phyloP scores from a whole-genome alignment of 805 yeast species.

The Ascoidea asiatica region DNA sequence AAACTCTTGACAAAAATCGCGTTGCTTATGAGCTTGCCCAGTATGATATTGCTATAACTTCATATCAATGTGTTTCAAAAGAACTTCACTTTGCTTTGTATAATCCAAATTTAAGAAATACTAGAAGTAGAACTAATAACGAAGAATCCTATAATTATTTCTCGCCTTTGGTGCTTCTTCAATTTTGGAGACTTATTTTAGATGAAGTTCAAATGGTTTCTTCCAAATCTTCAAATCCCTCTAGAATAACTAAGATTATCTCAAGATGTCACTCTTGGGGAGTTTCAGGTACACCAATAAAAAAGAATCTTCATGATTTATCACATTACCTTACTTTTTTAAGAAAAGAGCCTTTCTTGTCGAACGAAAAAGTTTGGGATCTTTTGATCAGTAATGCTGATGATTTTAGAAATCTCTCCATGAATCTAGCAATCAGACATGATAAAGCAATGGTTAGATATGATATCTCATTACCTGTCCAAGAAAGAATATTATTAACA shows the following conservation, averaged over 20 bases:
- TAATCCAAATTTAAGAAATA: constrained; percentile 31
- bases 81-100: constrained; percentile 75
- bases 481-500: constrained; percentile 52
- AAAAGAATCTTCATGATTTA: constrained; percentile 51
- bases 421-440: constrained; percentile 52
- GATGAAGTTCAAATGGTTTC: constrained; percentile 96
- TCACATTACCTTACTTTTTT: constrained; percentile 59
- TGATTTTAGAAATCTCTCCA: constrained; percentile 41
- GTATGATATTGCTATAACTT: constrained; percentile 69
- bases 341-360: constrained; percentile 50
- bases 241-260: constrained; percentile 64
- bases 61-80: constrained; percentile 55
- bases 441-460: constrained; percentile 71
- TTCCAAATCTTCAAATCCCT: constrained; percentile 57
- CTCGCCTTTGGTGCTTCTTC: constrained; percentile 69
- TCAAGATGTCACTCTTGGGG: constrained; percentile 94
- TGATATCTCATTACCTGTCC: constrained; percentile 71
- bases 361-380: constrained; percentile 13
- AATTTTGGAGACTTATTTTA: constrained; percentile 80
- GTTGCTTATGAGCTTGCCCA: constrained; percentile 40
- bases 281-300: constrained; percentile 89
- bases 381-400: constrained; percentile 9
- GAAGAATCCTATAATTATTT: constrained; percentile 36
- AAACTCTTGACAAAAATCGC: constrained; percentile 1
- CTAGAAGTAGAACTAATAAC: constrained; percentile 16